Evolutionary conservation across 2,329 filamentous ascomycete species (phyloP).

Genomic region (Phyllosticta citribraziliensis): DNA sequence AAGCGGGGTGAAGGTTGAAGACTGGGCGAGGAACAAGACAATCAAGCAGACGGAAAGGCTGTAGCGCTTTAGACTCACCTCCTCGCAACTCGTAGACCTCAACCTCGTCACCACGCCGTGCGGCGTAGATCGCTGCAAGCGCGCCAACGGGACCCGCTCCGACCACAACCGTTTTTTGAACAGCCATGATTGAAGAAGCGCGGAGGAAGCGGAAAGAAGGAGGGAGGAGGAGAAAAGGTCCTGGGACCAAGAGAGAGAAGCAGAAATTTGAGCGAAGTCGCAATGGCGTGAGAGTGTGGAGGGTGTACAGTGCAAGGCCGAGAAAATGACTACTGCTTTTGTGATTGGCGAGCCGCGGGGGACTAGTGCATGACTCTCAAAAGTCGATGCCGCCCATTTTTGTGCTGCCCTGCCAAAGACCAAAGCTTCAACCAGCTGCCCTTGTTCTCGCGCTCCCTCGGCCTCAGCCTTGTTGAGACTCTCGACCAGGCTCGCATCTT

Average conservation of each 20-base stretch:
- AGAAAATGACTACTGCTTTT: background rate
- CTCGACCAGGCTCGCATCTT: background rate
- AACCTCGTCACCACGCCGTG: slow-evolving; percentile 76
- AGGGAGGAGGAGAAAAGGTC: slow-evolving; percentile 1
- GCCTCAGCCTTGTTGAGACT: background rate
- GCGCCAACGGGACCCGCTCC: slow-evolving; percentile 91
- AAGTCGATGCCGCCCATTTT: background rate
- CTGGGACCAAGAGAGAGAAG: background rate
- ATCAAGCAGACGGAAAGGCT: background rate
- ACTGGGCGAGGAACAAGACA: background rate
- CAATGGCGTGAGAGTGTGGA: background rate
- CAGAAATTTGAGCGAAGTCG: background rate
- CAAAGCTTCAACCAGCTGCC: background rate
- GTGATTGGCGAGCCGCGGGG: background rate
- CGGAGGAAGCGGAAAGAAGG: background rate
- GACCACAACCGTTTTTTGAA: slow-evolving; percentile 69
- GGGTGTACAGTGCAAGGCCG: background rate
- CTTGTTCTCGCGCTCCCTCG: background rate
- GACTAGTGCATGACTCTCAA: background rate
- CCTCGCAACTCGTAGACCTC: slow-evolving; percentile 88
- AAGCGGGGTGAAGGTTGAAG: background rate
- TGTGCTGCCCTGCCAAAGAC: background rate
- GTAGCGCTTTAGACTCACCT: slow-evolving; percentile 47
- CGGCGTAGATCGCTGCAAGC: slow-evolving; percentile 85
- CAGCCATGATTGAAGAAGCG: slow-evolving; percentile 12